Evolutionary conservation across 2,329 filamentous ascomycete genomes (phyloP).

Genomic region (Cercospora nicotianae): DNA sequence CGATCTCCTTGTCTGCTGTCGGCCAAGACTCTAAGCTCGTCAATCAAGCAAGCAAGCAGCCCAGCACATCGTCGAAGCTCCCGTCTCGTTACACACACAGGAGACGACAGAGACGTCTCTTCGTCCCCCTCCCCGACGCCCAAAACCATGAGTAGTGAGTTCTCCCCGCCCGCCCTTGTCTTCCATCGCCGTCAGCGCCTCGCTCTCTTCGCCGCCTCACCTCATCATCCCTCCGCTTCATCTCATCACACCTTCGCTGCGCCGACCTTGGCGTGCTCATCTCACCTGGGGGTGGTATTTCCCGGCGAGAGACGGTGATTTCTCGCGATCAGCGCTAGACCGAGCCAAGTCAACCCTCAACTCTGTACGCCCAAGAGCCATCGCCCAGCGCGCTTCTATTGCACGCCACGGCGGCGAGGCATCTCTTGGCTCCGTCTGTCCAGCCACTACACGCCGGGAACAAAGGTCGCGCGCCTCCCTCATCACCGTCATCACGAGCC

Average conservation of each 20-base stretch:
- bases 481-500: neutral
- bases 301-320: neutral
- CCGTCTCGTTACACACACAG: neutral
- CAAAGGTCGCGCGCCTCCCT: neutral
- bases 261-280: conserved; percentile 12
- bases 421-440: conserved; percentile 10
- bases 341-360: neutral
- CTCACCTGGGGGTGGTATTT: neutral
- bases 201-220: neutral
- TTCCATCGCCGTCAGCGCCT: neutral
- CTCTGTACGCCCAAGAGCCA: neutral
- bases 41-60: neutral
- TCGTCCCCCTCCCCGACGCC: neutral
- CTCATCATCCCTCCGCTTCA: neutral
- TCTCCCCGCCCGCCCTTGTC: neutral
- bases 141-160: conserved; percentile 18
- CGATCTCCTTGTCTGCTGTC: neutral
- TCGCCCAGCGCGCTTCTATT: conserved; percentile 1
- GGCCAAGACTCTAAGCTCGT: neutral
- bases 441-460: conserved; percentile 9
- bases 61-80: neutral
- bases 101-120: neutral
- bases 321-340: conserved; percentile 10
- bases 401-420: conserved; percentile 3
- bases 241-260: neutral